Base-by-base conservation (phyloP, 768 basidiomycete genomes). In the Lentinula detonsa region DNA sequence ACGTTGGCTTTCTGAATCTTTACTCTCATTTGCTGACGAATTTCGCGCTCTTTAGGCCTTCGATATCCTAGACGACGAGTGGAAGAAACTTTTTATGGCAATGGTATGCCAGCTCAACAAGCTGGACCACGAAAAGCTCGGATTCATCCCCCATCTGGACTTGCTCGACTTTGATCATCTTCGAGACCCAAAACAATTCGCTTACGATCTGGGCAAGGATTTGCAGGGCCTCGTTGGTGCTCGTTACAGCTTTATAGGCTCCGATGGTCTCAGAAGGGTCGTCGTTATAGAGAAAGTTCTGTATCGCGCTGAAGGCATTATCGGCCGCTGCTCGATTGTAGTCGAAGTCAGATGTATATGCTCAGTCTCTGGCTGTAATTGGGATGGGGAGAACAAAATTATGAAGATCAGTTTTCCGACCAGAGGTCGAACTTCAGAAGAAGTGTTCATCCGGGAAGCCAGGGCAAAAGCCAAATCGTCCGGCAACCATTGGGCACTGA, bases 331-430 rank as follows among this genome's bases (percentile, higher is more conserved):
- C 16, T 39, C 57, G 1, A 45, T 45, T 46, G 57, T 58, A 5
- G 57, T 18, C 16, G 42, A 49, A 46, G 57, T 35, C 9, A 46
- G 23, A 21, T 58, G 57, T 46, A 11, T 58, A 5, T 45, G 57
- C 15, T 13, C 16, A 28, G 46, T 11, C 6, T 10, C 16, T 16
- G 33, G 23, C 23, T 58, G 46, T 31, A 0, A 33, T 10, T 35
- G 50, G 33, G 8, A 28, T 9, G 49, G 31, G 52, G 15, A 37
- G 9, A 34, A n/a, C 10, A 13, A 55, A 1, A 35, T 60, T 0
- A 46, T 60, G n/a, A 60, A 60, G 23, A 15, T 60, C 34, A 60
- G 59, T 33, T 60, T 39, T 21, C 59, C 59, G 1, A 33, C 23
- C 16, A 37, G 18, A 2, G 8, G 11, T n/a, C 28, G 59, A 50